Evolutionary conservation across 1,139 yeast genomes (phyloP).

Genomic region (Spathaspora sp.): DNA sequence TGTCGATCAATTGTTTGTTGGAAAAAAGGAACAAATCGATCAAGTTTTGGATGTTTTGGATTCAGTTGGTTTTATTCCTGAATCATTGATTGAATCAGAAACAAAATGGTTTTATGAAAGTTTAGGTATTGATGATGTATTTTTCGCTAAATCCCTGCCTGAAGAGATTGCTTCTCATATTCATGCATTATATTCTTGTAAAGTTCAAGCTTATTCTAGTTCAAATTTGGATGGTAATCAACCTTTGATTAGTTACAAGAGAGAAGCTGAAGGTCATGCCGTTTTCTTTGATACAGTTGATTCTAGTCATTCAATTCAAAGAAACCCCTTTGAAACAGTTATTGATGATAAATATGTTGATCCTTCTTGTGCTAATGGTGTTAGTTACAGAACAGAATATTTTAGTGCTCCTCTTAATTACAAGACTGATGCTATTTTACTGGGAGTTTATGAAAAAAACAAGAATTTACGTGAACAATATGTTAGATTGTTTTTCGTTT

Average conservation of each 20-base stretch:
- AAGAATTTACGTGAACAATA: conserved; percentile 45
- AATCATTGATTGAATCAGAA: conserved; percentile 78
- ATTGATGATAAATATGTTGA: conserved; percentile 83
- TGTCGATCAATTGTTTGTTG: conserved; percentile 71
- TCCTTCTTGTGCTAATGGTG: conserved; percentile 42
- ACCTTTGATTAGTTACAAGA: conserved; percentile 69
- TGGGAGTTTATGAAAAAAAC: conserved; percentile 41
- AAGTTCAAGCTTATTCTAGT: conserved; percentile 75
- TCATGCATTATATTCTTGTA: conserved; percentile 88
- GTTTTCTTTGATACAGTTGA: conserved; percentile 80
- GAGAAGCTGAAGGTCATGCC: conserved; percentile 84
- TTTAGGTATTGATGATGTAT: conserved; percentile 89
- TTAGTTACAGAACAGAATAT: conserved; percentile 74
- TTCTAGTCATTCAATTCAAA: conserved; percentile 28
- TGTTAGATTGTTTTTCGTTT: conserved; percentile 82
- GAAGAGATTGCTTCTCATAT: conserved; percentile 79
- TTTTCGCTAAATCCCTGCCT: conserved; percentile 83
- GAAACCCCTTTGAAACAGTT: conserved; percentile 55
- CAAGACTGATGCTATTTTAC: conserved; percentile 45
- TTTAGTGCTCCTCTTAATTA: conserved; percentile 69
- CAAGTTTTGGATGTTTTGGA: conserved; percentile 82
- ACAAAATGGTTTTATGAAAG: conserved; percentile 86
- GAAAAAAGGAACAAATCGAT: conserved; percentile 79
- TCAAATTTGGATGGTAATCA: conserved; percentile 24
- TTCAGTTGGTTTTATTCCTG: conserved; percentile 86